These are phyloP conservation scores for Penicillium sp. DNA, from an alignment of 2,329 filamentous ascomycete species.

Conservation along the genomic window DNA sequence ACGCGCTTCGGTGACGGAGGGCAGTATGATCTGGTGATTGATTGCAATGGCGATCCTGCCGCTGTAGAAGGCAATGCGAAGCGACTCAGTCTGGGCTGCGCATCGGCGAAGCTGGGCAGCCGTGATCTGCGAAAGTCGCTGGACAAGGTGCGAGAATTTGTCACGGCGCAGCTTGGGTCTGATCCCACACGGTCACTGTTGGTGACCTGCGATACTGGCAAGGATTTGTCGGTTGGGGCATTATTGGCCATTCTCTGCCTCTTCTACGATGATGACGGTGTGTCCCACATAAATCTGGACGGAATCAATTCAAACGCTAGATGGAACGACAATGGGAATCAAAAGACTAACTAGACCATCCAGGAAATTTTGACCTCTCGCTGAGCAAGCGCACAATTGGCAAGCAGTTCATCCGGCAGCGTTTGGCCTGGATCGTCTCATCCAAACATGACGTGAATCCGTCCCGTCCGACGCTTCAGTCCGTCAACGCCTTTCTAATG, in stretches of 20 bases:
- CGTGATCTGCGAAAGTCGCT: slow-evolving; percentile 75
- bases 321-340: slow-evolving; percentile 22
- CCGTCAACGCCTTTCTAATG: slow-evolving; percentile 88
- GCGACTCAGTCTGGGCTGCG: slow-evolving; percentile 60
- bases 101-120: slow-evolving; percentile 72
- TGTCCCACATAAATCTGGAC: slow-evolving; percentile 12
- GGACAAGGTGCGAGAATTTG: slow-evolving; percentile 59
- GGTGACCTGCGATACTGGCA: slow-evolving; percentile 72
- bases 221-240: slow-evolving; percentile 74
- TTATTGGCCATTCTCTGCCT: slow-evolving; percentile 74
- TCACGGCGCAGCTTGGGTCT: slow-evolving; percentile 35
- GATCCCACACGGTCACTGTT: slow-evolving; percentile 44
- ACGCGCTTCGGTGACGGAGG: slow-evolving; percentile 39
- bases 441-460: slow-evolving; percentile 78
- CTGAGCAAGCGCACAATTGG: slow-evolving; percentile 49
- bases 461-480: slow-evolving; percentile 79
- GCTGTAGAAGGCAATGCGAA: slow-evolving; percentile 40
- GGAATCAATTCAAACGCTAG: slow-evolving; percentile 17
- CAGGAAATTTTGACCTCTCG: slow-evolving; percentile 33
- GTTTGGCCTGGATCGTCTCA: slow-evolving; percentile 78
- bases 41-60: slow-evolving; percentile 34
- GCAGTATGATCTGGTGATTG: slow-evolving; percentile 46
- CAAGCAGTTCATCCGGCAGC: slow-evolving; percentile 73
- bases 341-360: slow-evolving; percentile 11
- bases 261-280: slow-evolving; percentile 65